phyloP scores from a whole-genome alignment of 805 yeast species.

The Zygoascus biomembranicola region DNA sequence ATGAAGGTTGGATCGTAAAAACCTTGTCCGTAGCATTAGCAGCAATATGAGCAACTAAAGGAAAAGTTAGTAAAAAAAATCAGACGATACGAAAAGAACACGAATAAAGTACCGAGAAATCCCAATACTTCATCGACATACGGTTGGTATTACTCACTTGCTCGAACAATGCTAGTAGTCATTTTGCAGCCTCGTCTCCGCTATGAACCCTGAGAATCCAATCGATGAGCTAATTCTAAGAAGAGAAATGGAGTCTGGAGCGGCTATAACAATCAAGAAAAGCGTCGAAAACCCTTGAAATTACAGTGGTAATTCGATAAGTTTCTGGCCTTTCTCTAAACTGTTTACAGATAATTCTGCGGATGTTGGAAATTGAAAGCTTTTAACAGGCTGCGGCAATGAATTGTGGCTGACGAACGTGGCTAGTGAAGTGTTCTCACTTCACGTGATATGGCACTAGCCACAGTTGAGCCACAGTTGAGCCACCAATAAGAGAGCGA shows the following conservation, averaged over 20 bases:
- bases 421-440: background rate
- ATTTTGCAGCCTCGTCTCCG: background rate
- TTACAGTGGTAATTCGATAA: background rate
- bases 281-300: background rate
- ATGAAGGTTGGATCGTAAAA: slow-evolving; percentile 41
- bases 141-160: background rate
- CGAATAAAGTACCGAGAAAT: background rate
- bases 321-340: background rate
- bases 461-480: background rate
- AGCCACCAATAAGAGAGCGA: background rate
- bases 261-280: background rate
- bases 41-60: slow-evolving; percentile 29
- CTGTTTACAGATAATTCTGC: background rate
- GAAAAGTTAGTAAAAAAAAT: background rate
- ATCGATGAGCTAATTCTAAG: no score
- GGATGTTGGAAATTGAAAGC: background rate
- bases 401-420: slow-evolving; percentile 1
- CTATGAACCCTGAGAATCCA: background rate
- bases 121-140: no score
- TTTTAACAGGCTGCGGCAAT: background rate
- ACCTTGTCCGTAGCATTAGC: slow-evolving; percentile 27
- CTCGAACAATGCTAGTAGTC: background rate
- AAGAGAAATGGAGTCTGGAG: background rate
- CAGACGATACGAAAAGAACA: background rate
- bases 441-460: slow-evolving; percentile 1